phyloP scores from a whole-genome alignment of 805 yeast species.

The Candida sakaeoensis region DNA sequence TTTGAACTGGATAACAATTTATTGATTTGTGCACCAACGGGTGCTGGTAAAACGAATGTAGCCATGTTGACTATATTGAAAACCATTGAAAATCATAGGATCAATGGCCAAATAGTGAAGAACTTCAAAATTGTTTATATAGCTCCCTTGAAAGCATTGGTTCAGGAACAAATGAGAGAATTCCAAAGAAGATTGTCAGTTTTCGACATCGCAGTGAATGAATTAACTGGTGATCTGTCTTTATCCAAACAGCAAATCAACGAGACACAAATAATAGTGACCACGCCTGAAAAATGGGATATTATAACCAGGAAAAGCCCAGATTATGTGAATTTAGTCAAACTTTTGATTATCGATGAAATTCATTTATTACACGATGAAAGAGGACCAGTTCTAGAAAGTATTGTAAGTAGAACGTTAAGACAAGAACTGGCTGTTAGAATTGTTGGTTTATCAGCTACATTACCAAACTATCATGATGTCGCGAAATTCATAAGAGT shows the following conservation, averaged over 20 bases:
- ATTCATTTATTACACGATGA: conserved; percentile 89
- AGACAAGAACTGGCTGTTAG: conserved; percentile 55
- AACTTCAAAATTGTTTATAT: conserved; percentile 79
- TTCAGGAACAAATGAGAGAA: conserved; percentile 90
- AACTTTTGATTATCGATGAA: conserved; percentile 81
- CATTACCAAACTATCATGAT: conserved; percentile 83
- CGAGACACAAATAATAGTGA: conserved; percentile 78
- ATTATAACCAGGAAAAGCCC: conserved; percentile 81
- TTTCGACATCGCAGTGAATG: conserved; percentile 71
- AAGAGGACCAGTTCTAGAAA: conserved; percentile 92
- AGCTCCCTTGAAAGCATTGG: conserved; percentile 92
- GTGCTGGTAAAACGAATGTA: conserved; percentile 97
- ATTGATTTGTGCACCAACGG: conserved; percentile 94
- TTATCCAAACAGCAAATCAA: conserved; percentile 71
- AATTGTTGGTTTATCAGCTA: conserved; percentile 85
- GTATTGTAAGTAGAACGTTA: conserved; percentile 74
- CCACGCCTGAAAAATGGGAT: conserved; percentile 98
- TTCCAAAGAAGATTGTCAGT: conserved; percentile 64
- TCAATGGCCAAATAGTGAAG: conserved; percentile 40
- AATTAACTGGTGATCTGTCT: conserved; percentile 86
- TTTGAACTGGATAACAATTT: conserved; percentile 68
- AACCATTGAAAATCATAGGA: conserved; percentile 51
- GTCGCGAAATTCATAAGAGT: conserved; percentile 81
- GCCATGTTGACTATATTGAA: conserved; percentile 82
- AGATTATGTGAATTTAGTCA: conserved; percentile 58